Conservation (phyloP, 768 basidiomycete species). For the Boletus subparvulus region DNA sequence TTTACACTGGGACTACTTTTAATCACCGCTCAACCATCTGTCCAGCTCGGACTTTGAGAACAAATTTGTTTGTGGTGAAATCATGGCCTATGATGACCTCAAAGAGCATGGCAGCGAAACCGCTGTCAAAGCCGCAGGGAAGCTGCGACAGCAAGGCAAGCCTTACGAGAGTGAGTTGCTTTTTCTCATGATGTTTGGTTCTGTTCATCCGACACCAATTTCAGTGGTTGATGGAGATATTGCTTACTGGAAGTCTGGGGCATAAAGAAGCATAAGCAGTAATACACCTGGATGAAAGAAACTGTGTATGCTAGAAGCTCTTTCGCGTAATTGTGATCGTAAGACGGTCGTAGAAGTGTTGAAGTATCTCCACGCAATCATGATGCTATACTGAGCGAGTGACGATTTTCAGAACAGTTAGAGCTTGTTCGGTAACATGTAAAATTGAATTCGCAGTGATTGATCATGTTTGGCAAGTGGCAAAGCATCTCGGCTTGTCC, state of each 20-base stretch:
- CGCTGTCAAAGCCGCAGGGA: constrained; percentile 93
- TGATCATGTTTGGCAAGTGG: no score
- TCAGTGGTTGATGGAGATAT: constrained; percentile 87
- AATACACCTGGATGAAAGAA: background rate
- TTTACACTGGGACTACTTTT: background rate
- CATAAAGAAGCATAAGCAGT: constrained; percentile 37
- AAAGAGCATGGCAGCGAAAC: constrained; percentile 88
- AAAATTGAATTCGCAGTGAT: no score
- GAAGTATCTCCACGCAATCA: background rate
- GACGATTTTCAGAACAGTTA: background rate
- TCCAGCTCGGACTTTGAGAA: constrained; percentile 92
- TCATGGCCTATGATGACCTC: constrained; percentile 90
- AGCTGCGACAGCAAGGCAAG: constrained; percentile 94
- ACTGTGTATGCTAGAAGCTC: constrained; percentile 13
- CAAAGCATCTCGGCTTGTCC: no score
- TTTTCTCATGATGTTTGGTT: background rate
- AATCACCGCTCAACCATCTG: background rate
- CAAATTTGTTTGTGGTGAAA: constrained; percentile 97
- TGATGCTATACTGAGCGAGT: background rate
- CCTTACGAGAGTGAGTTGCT: constrained; percentile 82
- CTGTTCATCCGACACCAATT: constrained; percentile 6
- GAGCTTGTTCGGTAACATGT: no score
- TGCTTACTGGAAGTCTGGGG: constrained; percentile 88
- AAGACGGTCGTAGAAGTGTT: background rate
- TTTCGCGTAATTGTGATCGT: constrained; percentile 11